A percentile compares a stretch with the other conserved stretches of the same genome.
Evolutionary conservation across 176 grass and related monocot genomes (phyloP).

Genomic region (Oryza brachyantha): DNA sequence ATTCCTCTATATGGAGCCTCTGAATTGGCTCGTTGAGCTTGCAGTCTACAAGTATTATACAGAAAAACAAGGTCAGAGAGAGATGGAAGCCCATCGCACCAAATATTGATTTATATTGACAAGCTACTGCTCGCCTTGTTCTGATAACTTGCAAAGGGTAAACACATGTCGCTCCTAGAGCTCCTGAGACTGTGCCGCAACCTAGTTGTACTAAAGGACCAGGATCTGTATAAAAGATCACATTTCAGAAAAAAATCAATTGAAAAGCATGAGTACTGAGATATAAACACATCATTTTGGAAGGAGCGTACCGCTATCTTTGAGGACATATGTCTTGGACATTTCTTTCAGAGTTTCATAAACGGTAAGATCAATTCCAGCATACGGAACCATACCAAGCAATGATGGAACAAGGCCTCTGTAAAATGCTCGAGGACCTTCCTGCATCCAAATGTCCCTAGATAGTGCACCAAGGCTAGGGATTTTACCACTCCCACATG

Average conservation of each 20-base stretch:
- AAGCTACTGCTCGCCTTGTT: conserved; percentile 55
- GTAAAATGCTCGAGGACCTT: conserved; percentile 86
- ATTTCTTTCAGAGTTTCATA: conserved; percentile 92
- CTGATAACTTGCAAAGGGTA: conserved; percentile 92
- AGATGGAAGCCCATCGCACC: neutral
- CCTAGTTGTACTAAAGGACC: conserved; percentile 73
- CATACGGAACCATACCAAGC: conserved; percentile 90
- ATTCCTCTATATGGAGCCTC: conserved; percentile 63
- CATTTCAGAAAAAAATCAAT: neutral
- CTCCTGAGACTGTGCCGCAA: conserved; percentile 83
- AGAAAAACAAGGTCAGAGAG: neutral
- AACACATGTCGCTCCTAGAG: conserved; percentile 81
- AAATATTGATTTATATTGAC: conserved; percentile 12
- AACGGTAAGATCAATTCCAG: conserved; percentile 85
- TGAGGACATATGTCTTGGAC: conserved; percentile 76
- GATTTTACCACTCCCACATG: conserved; percentile 41
- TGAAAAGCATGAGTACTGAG: neutral
- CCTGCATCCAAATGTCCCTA: conserved; percentile 70
- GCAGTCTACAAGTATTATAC: conserved; percentile 52
- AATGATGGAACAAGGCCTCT: conserved; percentile 81
- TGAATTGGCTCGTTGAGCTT: conserved; percentile 58
- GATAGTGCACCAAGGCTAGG: conserved; percentile 58
- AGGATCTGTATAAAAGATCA: conserved; percentile 46
- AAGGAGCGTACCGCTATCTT: conserved; percentile 61
- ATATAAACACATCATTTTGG: neutral